Percentiles rank a stretch among this genome's conserved stretches.
These are phyloP conservation scores for Trichoderma afroharzianum DNA, from an alignment of 2,329 filamentous ascomycete genomes.

Conservation along the genomic window DNA sequence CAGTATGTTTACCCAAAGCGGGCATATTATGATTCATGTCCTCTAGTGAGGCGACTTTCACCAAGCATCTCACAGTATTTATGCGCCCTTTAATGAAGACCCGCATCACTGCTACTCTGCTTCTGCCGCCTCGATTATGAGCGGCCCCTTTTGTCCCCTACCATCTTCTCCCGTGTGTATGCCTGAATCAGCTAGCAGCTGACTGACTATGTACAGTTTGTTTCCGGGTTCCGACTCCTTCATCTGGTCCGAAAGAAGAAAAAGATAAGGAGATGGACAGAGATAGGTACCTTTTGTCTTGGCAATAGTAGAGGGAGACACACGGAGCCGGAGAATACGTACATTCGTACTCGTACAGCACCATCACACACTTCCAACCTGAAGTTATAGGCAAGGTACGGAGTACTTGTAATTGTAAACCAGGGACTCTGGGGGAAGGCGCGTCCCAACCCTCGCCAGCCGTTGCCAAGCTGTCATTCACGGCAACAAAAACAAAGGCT, in stretches of 20 bases:
- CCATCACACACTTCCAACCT: too few species aligned
- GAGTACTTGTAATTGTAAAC: neutral
- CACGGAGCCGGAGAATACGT: neutral
- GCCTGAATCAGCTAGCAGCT: neutral
- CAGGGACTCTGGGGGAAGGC: neutral
- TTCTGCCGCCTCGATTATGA: neutral
- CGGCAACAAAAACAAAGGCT: neutral
- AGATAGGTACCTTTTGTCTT: neutral
- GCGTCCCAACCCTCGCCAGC: neutral
- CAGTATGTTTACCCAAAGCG: neutral
- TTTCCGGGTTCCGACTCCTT: neutral
- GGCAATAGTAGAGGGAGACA: neutral
- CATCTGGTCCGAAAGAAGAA: neutral
- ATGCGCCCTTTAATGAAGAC: neutral
- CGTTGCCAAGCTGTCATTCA: neutral
- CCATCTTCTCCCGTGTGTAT: neutral
- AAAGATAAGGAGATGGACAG: neutral
- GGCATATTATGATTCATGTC: constrained; percentile 4
- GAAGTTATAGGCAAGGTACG: too few species aligned
- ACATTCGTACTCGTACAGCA: neutral
- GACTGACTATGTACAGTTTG: neutral
- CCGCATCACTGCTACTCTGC: constrained; percentile 6
- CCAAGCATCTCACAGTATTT: neutral
- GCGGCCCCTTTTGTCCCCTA: constrained; percentile 4
- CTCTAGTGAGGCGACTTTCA: neutral